Base-by-base conservation (phyloP, 805 yeast genomes). In the Candida loeiensis region DNA sequence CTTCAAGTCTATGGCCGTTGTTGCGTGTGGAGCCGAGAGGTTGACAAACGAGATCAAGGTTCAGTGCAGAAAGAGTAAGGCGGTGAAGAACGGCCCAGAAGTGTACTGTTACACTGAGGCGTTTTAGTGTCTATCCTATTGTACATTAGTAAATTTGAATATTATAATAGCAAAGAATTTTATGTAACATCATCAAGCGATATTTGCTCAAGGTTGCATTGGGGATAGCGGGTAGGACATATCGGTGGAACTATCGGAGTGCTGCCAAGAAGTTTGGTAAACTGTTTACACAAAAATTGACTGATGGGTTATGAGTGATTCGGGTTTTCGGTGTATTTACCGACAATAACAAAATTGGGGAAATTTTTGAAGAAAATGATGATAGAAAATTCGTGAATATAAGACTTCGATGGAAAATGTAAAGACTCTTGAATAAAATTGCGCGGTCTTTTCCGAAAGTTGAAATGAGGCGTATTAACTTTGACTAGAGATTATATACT, bases 71-170 rank as follows among this genome's bases (percentile, higher is more conserved):
- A 53, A 50, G 25, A 50, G 53, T 39, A 51, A 64, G 14, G 53
- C 57, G 53, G 26, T 39, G 8, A 39, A 40, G 16, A 45, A 57
- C 30, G 55, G 66, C 1, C 73, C 74, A 0, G 70, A 69, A 43
- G 55, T 72, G 31, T 70, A 71, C 47, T 61, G 67, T 44, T 66
- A 67, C 45, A 59, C 61, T 9, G 76, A 71, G 41, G 47, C 63
- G 11, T 62, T 53, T 40, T 53, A 27, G 27, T 12, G 27, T 25
- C 9, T 12, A 9, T 21, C 9, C 12, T 25, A 7, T 8, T 25
- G 6, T 25, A 21, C 9, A 21, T 21, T 6, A 9, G 8, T 6
- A 21, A n/a, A n/a, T n/a, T n/a, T n/a, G n/a, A n/a, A n/a, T n/a
- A n/a, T n/a, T n/a, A n/a, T n/a, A n/a, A n/a, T n/a, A n/a, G n/a